Conservation (phyloP, 2,329 filamentous ascomycete genomes). For the Metarhizium humberi region DNA sequence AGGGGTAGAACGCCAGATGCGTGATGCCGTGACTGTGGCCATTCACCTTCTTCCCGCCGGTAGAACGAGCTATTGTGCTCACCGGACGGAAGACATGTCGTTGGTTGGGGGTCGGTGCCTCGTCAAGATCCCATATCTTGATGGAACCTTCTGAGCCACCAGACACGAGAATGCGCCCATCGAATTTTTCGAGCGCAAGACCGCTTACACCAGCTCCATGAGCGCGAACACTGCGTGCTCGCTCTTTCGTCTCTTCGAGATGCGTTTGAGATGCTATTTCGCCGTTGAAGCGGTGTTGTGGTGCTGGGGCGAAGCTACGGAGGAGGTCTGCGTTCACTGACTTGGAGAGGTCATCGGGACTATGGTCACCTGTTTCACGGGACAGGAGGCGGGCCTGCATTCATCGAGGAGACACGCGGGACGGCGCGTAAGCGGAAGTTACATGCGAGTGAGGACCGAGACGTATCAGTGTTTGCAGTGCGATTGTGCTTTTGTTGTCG, state of each 20-base stretch:
- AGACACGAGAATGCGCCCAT: constrained; percentile 68
- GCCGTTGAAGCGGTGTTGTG: constrained; percentile 62
- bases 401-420: constrained; percentile 21
- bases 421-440: not conserved
- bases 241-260: constrained; percentile 15
- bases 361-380: constrained; percentile 61
- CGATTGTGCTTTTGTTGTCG: not conserved
- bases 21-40: constrained; percentile 64
- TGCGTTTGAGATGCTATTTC: constrained; percentile 10
- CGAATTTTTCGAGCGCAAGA: constrained; percentile 72
- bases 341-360: constrained; percentile 53
- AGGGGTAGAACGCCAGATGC: constrained; percentile 68
- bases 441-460: not conserved
- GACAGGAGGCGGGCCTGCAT: constrained; percentile 72
- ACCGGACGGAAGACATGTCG: constrained; percentile 45
- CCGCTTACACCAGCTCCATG: constrained; percentile 74
- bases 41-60: constrained; percentile 15
- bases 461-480: not conserved
- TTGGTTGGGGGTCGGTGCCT: constrained; percentile 33
- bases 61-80: constrained; percentile 37
- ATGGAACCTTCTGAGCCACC: constrained; percentile 80
- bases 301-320: constrained; percentile 57
- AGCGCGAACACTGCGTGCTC: constrained; percentile 42
- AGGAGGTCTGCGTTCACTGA: constrained; percentile 58
- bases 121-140: constrained; percentile 79